Base-by-base conservation (phyloP, 2,329 filamentous ascomycete genomes). In the Aspergillus sergii region DNA sequence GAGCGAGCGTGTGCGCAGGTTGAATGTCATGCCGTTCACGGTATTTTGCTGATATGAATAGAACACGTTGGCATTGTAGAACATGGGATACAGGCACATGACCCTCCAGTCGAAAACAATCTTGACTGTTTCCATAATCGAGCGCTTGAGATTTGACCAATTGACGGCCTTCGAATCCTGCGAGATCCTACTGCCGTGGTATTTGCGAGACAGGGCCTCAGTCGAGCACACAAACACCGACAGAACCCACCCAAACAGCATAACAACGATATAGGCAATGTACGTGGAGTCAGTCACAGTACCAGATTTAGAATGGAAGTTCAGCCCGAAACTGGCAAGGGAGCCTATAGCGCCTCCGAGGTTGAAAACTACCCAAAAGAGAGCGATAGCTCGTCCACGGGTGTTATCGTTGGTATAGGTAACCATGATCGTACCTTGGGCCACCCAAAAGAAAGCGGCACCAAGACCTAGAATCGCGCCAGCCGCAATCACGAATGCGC, bases 361-460 rank as follows among this genome's bases (percentile, higher is more conserved):
- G 79, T 97, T 96, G 85, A 96, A 97, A 73, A 97, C 95, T 78
- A 91, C 88, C 93, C 93, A 97, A 80, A 96, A 96, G 83, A 88
- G 89, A 64, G 91, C 91, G 76, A 96, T 96, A 78, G 93, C 96
- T 61, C 88, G 87, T 45, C 93, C 93, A 83, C 96, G 96, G 65
- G 86, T 85, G 41, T 86, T 78, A 79, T 96, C 93, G 11, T 86
- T 82, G 2, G 93, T 93, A 76, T 97, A 97, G 19, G 90, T 88
- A 87, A 96, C 94, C 80, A 84, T 83, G 58, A 83, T 78, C 11
- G 80, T 75, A 23, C 81, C 81, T 66, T 84, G 81, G 0, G 80
- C 81, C 41, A 76, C 76, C 82, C 82, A 84, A 48, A 84, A 71
- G 46, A 82, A 72, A 62, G 78, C 80, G 19, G 82, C 82, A 60